These are phyloP conservation scores for Penicillium riverlandense DNA, from an alignment of 495 filamentous ascomycete genomes.

Conservation along the genomic window DNA sequence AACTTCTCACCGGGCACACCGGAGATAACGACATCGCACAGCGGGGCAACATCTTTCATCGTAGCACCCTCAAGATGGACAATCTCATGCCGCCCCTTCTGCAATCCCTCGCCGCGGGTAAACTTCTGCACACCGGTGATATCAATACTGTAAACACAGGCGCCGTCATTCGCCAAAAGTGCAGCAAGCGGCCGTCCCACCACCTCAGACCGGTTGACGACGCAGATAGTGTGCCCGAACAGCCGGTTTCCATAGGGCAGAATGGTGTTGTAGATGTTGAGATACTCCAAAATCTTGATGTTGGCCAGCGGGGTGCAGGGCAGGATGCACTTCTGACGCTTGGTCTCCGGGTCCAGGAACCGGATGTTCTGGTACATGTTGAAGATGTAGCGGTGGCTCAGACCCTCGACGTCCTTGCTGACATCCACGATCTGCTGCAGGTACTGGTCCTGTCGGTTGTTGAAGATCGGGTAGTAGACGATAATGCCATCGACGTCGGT, in stretches of 20 bases:
- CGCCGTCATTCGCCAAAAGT: constrained; percentile 91
- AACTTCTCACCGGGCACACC: constrained; percentile 82
- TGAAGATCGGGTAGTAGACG: constrained; percentile 97
- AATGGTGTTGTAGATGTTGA: constrained; percentile 95
- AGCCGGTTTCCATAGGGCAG: constrained; percentile 89
- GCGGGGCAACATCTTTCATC: constrained; percentile 70
- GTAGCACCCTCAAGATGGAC: constrained; percentile 66
- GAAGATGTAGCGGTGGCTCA: constrained; percentile 89
- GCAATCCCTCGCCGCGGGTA: constrained; percentile 76
- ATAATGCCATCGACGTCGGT: constrained; percentile 80
- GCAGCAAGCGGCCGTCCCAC: constrained; percentile 93
- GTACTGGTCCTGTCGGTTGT: constrained; percentile 79
- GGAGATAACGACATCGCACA: constrained; percentile 89
- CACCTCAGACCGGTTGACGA: constrained; percentile 92
- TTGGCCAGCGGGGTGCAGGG: constrained; percentile 94
- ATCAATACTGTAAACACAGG: constrained; percentile 91
- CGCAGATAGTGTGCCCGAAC: constrained; percentile 84
- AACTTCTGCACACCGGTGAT: constrained; percentile 88
- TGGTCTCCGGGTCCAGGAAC: constrained; percentile 71
- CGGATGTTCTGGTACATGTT: constrained; percentile 99
- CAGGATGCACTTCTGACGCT: constrained; percentile 80
- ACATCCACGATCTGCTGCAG: constrained; percentile 91
- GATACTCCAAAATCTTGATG: constrained; percentile 92
- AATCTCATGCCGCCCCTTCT: constrained; percentile 75
- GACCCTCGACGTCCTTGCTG: constrained; percentile 89